Percentiles rank a stretch among this genome's conserved stretches.
Conservation (phyloP, 306 rosid species). For the Glycine latifolia region DNA sequence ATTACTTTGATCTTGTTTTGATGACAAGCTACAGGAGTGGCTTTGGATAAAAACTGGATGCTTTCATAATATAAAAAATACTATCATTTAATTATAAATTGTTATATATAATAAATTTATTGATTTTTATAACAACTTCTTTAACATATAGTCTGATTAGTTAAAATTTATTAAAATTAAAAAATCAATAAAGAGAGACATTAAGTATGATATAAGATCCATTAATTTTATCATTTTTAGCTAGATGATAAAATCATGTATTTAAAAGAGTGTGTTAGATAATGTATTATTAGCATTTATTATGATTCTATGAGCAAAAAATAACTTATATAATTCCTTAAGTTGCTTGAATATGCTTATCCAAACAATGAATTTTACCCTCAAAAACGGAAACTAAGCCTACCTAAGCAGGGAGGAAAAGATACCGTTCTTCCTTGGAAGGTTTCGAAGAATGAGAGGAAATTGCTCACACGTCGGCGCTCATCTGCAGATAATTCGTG, state of each 20-base stretch:
- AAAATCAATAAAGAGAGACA: no score
- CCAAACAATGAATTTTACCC: not conserved
- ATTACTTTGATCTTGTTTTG: not conserved
- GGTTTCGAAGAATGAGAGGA: conserved; percentile 55
- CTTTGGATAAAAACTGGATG: not conserved
- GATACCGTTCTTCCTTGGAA: conserved; percentile 67
- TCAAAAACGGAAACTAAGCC: conserved; percentile 7
- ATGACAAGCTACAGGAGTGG: not conserved
- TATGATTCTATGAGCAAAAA: not conserved
- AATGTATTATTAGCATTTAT: no score
- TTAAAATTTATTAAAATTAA: no score
- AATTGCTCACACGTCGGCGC: conserved; percentile 54
- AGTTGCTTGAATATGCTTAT: not conserved
- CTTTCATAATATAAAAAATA: no score
- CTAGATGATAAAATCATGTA: no score
- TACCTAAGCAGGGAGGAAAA: not conserved
- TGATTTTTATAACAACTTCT: no score
- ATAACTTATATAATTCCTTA: not conserved
- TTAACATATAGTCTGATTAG: no score
- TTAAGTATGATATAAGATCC: no score
- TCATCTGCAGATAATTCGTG: conserved; percentile 61
- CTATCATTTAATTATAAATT: no score
- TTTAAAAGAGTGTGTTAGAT: no score
- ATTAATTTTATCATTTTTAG: no score
- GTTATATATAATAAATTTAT: no score